Evolutionary conservation across 345 rosid genomes (phyloP), one percentile per base, ranked within the genome.

Genomic region (Aquilaria yunnanensis): DNA sequence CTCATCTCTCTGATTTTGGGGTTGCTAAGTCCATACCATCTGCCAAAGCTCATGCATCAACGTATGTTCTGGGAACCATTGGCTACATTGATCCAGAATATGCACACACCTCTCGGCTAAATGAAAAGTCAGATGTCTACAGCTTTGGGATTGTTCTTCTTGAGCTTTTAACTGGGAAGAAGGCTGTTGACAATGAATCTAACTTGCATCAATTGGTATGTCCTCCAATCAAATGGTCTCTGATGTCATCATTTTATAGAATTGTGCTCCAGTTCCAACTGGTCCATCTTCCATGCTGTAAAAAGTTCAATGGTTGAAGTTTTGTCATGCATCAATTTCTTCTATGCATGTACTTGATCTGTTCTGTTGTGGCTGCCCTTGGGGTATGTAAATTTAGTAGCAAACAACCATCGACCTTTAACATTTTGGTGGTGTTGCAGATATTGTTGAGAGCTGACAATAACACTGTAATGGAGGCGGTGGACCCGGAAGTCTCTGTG

Each of bases 81-180:
- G 99, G 99, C 62, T 94, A 94, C 61, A 94, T 94, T 59, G 99
- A 94, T 56, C 99, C 99, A 0, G 99, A 88, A 72, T 94, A 94
- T 81, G 99, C 99, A 11, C 78, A 89, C 9, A 94, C 96, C 9
- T 90, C 95, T 0, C 81, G 89, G 32, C 75, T 90, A 23, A 94
- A 78, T 55, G 99, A 94, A 58, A 94, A 88, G 46, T 94, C 99
- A 1, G 99, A 94, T 72, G 86, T 94, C 30, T 94, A 94, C 59
- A 94, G 99, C 78, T 94, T 94, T 14, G 99, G 99, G 14, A 71
- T 94, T 72, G 99, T 94, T 59, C 90, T 94, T 54, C 82, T 94
- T 32, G 99, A 94, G 86, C 87, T 94, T 67, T 76, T 94, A 57
- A 94, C 99, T 0, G 99, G 99, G 63, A 94, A 86, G 76, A 94